A percentile compares a stretch with the other conserved stretches of the same genome.
phyloP scores from a whole-genome alignment of 208 protist species.

The Trypanosoma mega region DNA sequence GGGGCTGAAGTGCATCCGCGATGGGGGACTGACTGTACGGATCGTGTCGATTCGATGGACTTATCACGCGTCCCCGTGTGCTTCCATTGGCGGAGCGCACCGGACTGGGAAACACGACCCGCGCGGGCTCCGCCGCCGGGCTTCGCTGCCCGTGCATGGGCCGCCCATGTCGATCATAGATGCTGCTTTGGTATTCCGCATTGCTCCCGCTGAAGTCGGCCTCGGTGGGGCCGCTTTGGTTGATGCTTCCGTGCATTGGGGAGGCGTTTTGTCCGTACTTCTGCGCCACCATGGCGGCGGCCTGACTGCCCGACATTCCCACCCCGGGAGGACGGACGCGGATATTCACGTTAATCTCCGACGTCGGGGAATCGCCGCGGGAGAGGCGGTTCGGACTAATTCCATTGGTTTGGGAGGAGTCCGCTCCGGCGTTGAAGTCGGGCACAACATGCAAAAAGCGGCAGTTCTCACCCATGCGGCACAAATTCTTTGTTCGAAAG shows the following conservation, averaged over 20 bases:
- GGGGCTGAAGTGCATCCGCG: neutral
- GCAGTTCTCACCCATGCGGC: constrained; percentile 73
- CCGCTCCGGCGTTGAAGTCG: constrained; percentile 31
- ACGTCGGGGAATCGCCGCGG: constrained; percentile 22
- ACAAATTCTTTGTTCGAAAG: constrained; percentile 77
- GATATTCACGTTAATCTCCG: constrained; percentile 20
- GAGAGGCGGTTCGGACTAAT: constrained; percentile 7
- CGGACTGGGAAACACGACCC: neutral
- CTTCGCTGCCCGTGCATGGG: neutral
- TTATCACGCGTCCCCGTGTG: neutral
- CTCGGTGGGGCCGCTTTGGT: too few relatives aligned
- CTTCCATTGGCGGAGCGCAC: neutral
- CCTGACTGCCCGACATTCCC: constrained; percentile 10
- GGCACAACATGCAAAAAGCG: constrained; percentile 78
- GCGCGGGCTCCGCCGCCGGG: neutral
- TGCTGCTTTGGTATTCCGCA: too few relatives aligned
- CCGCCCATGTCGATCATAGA: too few relatives aligned
- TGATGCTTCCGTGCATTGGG: too few relatives aligned
- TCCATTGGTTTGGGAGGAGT: neutral
- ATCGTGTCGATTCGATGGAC: constrained; percentile 10
- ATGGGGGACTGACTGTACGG: constrained; percentile 4
- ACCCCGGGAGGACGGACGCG: constrained; percentile 4
- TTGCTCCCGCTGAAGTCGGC: too few relatives aligned
- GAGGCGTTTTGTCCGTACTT: neutral
- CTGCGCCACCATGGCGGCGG: constrained; percentile 13